Percentiles rank a stretch among this genome's conserved stretches.
phyloP scores from a whole-genome alignment of 169 alveolate species.

The Plasmodium chabaudi region DNA sequence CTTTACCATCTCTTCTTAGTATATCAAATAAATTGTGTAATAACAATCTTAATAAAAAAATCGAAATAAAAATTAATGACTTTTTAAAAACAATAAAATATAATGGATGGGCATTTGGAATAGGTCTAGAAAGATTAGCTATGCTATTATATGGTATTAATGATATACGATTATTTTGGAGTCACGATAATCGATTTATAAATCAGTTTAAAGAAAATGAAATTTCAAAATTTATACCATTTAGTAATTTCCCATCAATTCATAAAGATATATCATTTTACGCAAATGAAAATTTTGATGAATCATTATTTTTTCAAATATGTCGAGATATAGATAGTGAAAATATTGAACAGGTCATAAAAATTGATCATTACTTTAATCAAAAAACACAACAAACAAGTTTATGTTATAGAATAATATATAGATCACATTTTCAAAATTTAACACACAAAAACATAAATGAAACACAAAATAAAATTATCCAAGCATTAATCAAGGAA shows the following conservation, averaged over 20 bases:
- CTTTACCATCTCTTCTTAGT: not conserved
- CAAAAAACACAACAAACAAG: constrained; percentile 49
- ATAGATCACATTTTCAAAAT: constrained; percentile 83
- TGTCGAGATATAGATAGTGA: constrained; percentile 75
- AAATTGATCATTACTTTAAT: constrained; percentile 54
- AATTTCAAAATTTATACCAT: constrained; percentile 77
- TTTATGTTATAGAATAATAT: constrained; percentile 83
- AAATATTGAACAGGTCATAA: constrained; percentile 66
- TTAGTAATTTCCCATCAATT: constrained; percentile 84
- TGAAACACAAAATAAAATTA: constrained; percentile 75
- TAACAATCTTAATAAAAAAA: constrained; percentile 14
- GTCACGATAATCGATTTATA: constrained; percentile 90
- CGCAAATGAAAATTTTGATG: constrained; percentile 42
- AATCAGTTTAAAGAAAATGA: constrained; percentile 82
- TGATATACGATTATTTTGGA: constrained; percentile 95
- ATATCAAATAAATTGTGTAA: constrained; percentile 42
- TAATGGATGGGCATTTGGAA: constrained; percentile 96
- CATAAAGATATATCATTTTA: constrained; percentile 83
- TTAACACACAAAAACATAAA: constrained; percentile 83
- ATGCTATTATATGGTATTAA: constrained; percentile 91
- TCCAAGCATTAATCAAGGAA: constrained; percentile 28
- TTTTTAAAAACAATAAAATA: constrained; percentile 76
- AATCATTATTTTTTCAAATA: constrained; percentile 42
- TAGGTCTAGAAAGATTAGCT: constrained; percentile 94
- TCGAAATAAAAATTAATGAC: constrained; percentile 35